phyloP scores from a whole-genome alignment of 768 basidiomycete genomes.

The Omphalotus guepiniiformis region DNA sequence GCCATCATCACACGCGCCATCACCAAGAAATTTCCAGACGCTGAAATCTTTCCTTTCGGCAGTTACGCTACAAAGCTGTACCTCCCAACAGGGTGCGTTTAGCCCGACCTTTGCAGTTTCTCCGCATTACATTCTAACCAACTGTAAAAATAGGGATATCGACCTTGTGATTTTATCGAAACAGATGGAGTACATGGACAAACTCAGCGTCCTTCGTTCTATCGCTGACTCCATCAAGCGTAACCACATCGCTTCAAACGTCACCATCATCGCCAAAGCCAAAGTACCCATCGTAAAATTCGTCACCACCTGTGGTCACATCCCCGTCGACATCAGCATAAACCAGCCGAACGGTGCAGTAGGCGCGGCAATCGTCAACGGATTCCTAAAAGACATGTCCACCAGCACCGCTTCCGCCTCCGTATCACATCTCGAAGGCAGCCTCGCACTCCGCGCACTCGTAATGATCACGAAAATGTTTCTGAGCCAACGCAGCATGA shows the following conservation, averaged over 20 bases:
- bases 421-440: constrained; percentile 68
- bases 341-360: constrained; percentile 2
- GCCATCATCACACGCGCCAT: constrained; percentile 65
- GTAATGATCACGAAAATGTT: constrained; percentile 90
- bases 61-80: constrained; percentile 93
- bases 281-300: constrained; percentile 98
- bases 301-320: constrained; percentile 67
- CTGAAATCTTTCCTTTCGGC: constrained; percentile 82
- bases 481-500: constrained; percentile 85
- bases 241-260: constrained; percentile 67
- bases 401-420: too few relatives aligned
- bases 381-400: constrained; percentile 1
- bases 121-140: constrained; percentile 14
- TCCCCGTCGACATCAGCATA: constrained; percentile 2
- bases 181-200: constrained; percentile 67
- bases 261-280: constrained; percentile 89
- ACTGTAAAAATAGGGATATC: constrained; percentile 72
- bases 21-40: constrained; percentile 66
- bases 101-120: neutral
- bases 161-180: constrained; percentile 87
- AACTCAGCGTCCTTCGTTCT: constrained; percentile 64
- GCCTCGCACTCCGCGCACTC: constrained; percentile 74
- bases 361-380: neutral
- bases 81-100: constrained; percentile 76
- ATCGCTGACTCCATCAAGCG: constrained; percentile 77